These are phyloP conservation scores for Dipteronia sinensis DNA, from an alignment of 345 rosid genomes.

Conservation along the genomic window DNA sequence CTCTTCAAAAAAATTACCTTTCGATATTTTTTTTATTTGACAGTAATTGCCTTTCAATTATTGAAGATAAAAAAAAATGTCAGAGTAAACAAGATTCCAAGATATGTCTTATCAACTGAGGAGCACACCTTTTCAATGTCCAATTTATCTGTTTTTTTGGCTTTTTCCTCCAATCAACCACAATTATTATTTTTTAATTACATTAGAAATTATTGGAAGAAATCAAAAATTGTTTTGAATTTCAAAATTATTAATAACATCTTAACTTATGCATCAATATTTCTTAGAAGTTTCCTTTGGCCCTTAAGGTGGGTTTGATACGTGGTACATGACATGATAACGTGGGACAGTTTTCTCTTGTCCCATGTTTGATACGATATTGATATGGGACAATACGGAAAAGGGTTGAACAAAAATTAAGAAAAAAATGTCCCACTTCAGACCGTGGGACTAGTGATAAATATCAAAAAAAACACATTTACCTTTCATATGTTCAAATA, in stretches of 20 bases:
- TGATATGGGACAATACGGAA: no score
- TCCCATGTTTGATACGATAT: no score
- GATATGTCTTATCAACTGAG: not conserved
- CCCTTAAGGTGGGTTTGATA: no score
- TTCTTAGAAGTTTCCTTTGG: not conserved
- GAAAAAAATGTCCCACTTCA: no score
- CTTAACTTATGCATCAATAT: no score
- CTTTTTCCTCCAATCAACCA: not conserved
- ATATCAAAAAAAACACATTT: no score
- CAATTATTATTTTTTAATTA: not conserved
- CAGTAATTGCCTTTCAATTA: not conserved
- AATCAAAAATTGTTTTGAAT: not conserved
- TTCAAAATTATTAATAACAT: not conserved
- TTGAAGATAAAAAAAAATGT: conserved; percentile 1
- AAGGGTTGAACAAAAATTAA: no score
- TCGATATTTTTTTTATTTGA: no score
- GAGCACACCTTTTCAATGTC: not conserved
- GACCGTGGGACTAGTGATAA: no score
- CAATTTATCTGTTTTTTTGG: conserved; percentile 2
- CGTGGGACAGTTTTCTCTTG: no score
- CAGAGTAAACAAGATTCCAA: not conserved
- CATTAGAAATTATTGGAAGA: not conserved
- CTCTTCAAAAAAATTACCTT: not conserved
- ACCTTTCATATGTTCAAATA: no score
- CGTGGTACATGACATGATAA: no score